Evolutionary conservation across 176 grass and related monocot genomes (phyloP).

Genomic region (Miscanthus lutarioriparius): DNA sequence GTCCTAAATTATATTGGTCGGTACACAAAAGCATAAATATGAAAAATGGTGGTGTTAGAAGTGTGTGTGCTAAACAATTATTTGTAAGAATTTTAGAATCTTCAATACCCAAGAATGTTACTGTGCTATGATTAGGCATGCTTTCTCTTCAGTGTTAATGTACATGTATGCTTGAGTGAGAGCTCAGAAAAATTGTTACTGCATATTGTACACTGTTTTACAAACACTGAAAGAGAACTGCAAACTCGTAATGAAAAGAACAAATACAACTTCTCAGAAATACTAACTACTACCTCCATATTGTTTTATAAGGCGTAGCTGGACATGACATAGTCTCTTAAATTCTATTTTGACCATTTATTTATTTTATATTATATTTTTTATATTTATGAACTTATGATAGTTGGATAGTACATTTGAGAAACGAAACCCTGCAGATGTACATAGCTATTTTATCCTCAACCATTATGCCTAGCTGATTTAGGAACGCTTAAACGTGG

Average conservation of each 20-base stretch:
- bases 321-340: too few relatives aligned
- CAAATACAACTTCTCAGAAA: neutral
- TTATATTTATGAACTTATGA: too few relatives aligned
- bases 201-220: neutral
- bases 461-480: too few relatives aligned
- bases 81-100: neutral
- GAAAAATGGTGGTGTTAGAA: neutral
- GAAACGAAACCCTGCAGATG: too few relatives aligned
- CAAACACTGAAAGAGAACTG: neutral
- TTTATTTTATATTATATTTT: too few relatives aligned
- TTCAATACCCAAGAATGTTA: neutral
- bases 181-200: neutral
- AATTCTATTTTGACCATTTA: too few relatives aligned
- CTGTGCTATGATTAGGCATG: neutral
- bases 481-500: too few relatives aligned
- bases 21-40: neutral
- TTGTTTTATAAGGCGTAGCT: too few relatives aligned
- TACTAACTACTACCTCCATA: neutral
- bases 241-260: neutral
- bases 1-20: neutral
- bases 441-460: too few relatives aligned
- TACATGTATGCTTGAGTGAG: neutral
- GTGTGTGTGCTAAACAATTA: neutral
- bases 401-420: too few relatives aligned
- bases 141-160: neutral